Percentiles rank a stretch among this genome's conserved stretches.
Evolutionary conservation across 2,329 filamentous ascomycete species (phyloP).

Genomic region (Westerdykella ornata): DNA sequence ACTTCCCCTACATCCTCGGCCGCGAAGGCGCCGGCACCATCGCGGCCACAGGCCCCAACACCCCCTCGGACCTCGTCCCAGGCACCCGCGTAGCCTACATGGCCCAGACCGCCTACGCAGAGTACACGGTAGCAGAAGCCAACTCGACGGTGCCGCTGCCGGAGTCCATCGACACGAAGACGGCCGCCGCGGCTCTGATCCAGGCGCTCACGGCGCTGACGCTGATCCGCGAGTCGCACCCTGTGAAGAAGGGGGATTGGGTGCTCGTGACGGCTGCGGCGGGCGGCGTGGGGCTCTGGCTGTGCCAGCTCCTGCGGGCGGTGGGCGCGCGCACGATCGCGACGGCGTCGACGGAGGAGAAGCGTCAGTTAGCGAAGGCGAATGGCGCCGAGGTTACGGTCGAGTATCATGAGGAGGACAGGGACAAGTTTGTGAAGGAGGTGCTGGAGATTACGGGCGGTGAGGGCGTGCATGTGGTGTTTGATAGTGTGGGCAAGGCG

Average conservation of each 20-base stretch:
- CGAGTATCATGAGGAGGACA: conserved; percentile 57
- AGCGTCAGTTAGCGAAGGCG: conserved; percentile 61
- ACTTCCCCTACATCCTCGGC: conserved; percentile 68
- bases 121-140: conserved; percentile 52
- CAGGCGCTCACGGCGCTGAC: conserved; percentile 80
- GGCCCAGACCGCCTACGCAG: conserved; percentile 50
- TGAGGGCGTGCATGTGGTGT: conserved; percentile 68
- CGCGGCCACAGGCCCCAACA: conserved; percentile 52
- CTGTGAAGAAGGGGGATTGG: conserved; percentile 70
- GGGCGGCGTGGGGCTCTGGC: conserved; percentile 64
- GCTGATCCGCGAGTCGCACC: conserved; percentile 65
- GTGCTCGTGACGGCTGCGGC: conserved; percentile 79
- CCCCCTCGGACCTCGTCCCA: conserved; percentile 49
- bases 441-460: conserved; percentile 65
- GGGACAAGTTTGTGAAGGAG: conserved; percentile 36
- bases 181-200: conserved; percentile 63
- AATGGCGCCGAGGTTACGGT: conserved; percentile 67
- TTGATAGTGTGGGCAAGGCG: conserved; percentile 76
- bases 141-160: conserved; percentile 58
- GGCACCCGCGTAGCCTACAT: conserved; percentile 71
- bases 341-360: conserved; percentile 67
- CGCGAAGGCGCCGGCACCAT: conserved; percentile 72
- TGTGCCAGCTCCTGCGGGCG: conserved; percentile 66
- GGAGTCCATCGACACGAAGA: conserved; percentile 51
- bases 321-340: conserved; percentile 74